Evolutionary conservation across 2,329 filamentous ascomycete genomes (phyloP).

Genomic region (Aspergillus sp.): DNA sequence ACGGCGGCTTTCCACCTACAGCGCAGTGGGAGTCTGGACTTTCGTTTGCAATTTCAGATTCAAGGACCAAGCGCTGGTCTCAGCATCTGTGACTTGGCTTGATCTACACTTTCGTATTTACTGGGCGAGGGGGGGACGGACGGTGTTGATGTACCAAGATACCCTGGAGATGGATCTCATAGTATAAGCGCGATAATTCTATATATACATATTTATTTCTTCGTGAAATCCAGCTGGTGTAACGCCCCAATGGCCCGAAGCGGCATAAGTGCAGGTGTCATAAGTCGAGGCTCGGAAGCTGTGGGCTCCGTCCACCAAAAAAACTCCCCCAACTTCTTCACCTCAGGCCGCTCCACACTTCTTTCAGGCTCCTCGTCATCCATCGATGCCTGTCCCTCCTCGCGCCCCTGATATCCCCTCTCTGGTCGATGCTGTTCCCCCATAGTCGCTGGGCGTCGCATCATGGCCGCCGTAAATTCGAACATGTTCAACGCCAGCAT

Average conservation of each 20-base stretch:
- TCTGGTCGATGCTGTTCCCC: constrained; percentile 34
- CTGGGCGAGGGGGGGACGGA: neutral
- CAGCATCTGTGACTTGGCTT: neutral
- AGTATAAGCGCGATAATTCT: neutral
- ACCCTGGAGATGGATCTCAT: constrained; percentile 12
- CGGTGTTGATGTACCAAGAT: constrained; percentile 11
- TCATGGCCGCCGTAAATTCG: constrained; percentile 47
- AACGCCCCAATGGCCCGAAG: neutral
- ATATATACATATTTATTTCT: neutral
- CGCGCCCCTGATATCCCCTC: constrained; percentile 16
- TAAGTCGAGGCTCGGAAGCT: constrained; percentile 9
- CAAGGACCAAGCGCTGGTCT: neutral
- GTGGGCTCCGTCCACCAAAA: constrained; percentile 11
- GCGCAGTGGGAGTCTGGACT: constrained; percentile 1
- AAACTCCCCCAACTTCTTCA: constrained; percentile 13
- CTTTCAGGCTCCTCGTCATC: neutral
- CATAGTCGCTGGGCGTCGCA: constrained; percentile 35
- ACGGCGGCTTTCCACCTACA: constrained; percentile 13
- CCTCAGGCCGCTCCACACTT: constrained; percentile 10
- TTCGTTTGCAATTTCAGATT: constrained; percentile 1
- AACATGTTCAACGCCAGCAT: constrained; percentile 49
- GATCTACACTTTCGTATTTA: neutral
- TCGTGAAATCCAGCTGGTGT: neutral
- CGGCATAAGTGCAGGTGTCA: neutral
- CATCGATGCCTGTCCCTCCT: constrained; percentile 18